Evolutionary conservation across 371 early-diverging fungal species (phyloP).

Genomic region (Capillidium heterosporum): DNA sequence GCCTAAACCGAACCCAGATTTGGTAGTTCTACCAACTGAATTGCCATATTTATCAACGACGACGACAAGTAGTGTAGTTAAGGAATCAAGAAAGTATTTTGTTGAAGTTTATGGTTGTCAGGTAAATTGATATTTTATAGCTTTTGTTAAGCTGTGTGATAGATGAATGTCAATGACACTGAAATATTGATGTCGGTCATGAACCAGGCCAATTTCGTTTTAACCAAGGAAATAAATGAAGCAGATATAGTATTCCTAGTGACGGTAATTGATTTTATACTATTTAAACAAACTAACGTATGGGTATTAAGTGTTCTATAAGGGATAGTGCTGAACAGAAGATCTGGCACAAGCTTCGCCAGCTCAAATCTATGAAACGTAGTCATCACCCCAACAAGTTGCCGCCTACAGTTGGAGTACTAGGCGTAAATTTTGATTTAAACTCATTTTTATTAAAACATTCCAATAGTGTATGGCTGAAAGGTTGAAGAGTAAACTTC

Average conservation of each 20-base stretch:
- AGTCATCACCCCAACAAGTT: conserved; percentile 15
- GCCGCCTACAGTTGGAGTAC: conserved; percentile 54
- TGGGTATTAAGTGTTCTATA: conserved; percentile 36
- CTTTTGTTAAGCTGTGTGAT: not conserved
- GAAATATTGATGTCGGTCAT: conserved; percentile 60
- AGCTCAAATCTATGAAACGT: conserved; percentile 26
- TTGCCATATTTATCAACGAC: conserved; percentile 6
- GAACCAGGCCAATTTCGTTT: conserved; percentile 42
- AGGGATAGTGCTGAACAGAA: conserved; percentile 57
- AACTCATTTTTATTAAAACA: not conserved
- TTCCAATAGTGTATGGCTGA: conserved; percentile 48
- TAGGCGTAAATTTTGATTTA: conserved; percentile 38
- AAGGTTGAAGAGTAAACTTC: conserved; percentile 44
- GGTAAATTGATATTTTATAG: conserved; percentile 9
- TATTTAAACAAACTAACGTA: not conserved
- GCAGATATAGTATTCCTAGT: conserved; percentile 58
- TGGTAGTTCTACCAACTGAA: not conserved
- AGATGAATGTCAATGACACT: conserved; percentile 64
- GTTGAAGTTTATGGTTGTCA: conserved; percentile 70
- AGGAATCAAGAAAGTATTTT: conserved; percentile 27
- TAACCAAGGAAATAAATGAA: conserved; percentile 27
- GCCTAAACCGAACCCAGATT: conserved; percentile 10
- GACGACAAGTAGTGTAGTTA: not conserved
- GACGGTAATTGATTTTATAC: conserved; percentile 19
- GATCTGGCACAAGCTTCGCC: conserved; percentile 48